A percentile compares a stretch with the other conserved stretches of the same genome.
These are phyloP conservation scores for Verticillium isaacii DNA, from an alignment of 2,329 filamentous ascomycete species.

Conservation along the genomic window DNA sequence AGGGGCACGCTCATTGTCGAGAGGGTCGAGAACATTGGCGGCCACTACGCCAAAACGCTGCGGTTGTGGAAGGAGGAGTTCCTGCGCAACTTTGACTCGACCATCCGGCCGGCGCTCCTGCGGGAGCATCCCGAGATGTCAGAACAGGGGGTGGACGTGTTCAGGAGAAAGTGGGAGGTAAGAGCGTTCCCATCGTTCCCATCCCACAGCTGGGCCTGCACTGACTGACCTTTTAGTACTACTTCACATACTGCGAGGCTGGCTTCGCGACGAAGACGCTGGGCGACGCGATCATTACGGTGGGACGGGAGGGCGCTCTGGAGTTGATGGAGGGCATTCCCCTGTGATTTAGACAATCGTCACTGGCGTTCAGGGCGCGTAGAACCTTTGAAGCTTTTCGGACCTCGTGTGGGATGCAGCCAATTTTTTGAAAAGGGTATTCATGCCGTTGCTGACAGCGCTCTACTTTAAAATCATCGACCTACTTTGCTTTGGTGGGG, in stretches of 20 bases:
- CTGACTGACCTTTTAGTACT: constrained; percentile 46
- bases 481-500: not conserved
- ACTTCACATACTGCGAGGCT: constrained; percentile 71
- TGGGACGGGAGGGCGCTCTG: constrained; percentile 58
- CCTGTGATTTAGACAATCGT: constrained; percentile 32
- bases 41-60: constrained; percentile 67
- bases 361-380: not conserved
- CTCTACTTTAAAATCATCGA: not conserved
- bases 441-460: not conserved
- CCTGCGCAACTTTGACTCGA: constrained; percentile 53
- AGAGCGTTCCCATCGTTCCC: constrained; percentile 16
- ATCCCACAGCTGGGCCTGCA: constrained; percentile 5
- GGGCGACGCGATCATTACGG: constrained; percentile 68
- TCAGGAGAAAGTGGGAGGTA: constrained; percentile 67
- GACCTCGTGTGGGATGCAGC: not conserved
- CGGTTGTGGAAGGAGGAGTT: constrained; percentile 66
- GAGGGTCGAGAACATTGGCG: constrained; percentile 66
- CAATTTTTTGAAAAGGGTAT: not conserved
- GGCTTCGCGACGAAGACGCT: constrained; percentile 68
- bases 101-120: constrained; percentile 56
- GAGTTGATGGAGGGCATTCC: constrained; percentile 69
- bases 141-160: constrained; percentile 60
- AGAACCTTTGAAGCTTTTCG: not conserved
- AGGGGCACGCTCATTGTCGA: constrained; percentile 61
- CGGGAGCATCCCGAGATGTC: constrained; percentile 54